Evolutionary conservation across 2,329 filamentous ascomycete genomes (phyloP).

Genomic region (Pseudocercospora eumusae): DNA sequence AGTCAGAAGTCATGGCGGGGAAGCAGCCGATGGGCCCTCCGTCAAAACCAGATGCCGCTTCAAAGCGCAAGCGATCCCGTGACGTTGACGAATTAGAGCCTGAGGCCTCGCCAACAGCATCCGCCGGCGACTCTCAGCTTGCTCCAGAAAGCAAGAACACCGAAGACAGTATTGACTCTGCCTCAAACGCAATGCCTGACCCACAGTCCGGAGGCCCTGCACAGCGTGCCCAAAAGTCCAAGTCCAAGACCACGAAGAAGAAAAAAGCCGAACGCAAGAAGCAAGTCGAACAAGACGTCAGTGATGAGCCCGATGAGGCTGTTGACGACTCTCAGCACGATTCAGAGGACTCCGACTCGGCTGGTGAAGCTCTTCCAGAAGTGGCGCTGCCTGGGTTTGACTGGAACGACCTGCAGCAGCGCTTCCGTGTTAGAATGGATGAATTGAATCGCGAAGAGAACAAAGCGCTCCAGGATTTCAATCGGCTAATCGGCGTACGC

Average conservation of each 20-base stretch:
- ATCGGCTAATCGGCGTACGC: conserved; percentile 61
- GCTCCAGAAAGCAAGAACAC: conserved; percentile 10
- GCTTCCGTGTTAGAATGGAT: conserved; percentile 67
- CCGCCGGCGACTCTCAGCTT: conserved; percentile 8
- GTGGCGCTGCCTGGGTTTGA: conserved; percentile 60
- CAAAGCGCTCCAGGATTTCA: conserved; percentile 41
- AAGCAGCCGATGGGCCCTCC: conserved; percentile 13
- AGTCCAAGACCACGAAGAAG: conserved; percentile 3
- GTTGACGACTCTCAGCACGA: conserved; percentile 16
- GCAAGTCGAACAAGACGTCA: conserved; percentile 23
- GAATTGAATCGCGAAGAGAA: conserved; percentile 65
- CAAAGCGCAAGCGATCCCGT: conserved; percentile 22
- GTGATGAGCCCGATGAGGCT: conserved; percentile 1
- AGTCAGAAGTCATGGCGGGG: conserved; percentile 11
- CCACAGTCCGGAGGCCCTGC: conserved; percentile 12
- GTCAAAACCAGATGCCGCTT: conserved; percentile 2
- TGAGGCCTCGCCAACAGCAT: neutral
- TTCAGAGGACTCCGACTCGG: conserved; percentile 25
- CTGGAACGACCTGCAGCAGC: conserved; percentile 74
- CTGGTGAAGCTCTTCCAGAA: conserved; percentile 32
- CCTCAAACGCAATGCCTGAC: conserved; percentile 8
- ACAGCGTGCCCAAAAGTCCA: conserved; percentile 18
- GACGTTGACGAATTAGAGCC: conserved; percentile 14
- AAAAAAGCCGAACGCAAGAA: conserved; percentile 11
- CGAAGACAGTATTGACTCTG: conserved; percentile 10